These are phyloP conservation scores for Gamsiella multidivaricata DNA, from an alignment of 192 early-diverging fungal species.

Conservation along the genomic window DNA sequence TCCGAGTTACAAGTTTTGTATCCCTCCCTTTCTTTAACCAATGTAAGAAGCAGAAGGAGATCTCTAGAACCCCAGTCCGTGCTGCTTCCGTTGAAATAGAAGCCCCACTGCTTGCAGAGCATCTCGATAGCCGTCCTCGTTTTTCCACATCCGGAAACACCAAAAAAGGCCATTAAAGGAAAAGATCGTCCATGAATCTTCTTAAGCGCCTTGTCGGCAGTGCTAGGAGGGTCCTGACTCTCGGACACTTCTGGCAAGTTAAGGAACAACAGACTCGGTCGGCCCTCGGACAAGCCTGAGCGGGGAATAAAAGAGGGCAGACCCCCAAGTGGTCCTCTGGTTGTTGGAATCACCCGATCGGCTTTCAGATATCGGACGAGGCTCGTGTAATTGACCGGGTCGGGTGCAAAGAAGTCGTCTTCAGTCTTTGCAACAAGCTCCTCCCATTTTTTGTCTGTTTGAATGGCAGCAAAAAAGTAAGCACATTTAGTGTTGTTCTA, in stretches of 20 bases:
- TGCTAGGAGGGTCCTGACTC: slow-evolving; percentile 23
- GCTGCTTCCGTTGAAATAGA: slow-evolving; percentile 31
- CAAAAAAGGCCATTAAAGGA: slow-evolving; percentile 15
- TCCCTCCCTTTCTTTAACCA: slow-evolving; percentile 5
- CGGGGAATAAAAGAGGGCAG: slow-evolving; percentile 13
- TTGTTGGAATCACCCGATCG: slow-evolving; percentile 15
- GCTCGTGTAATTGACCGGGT: background rate
- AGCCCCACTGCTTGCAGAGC: slow-evolving; percentile 37
- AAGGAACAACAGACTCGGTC: slow-evolving; percentile 34
- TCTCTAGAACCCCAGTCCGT: slow-evolving; percentile 23
- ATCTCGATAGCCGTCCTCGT: slow-evolving; percentile 33
- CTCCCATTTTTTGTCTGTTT: slow-evolving; percentile 11
- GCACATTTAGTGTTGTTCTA: background rate
- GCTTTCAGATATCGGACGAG: slow-evolving; percentile 14
- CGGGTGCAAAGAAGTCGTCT: slow-evolving; percentile 13
- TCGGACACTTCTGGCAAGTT: slow-evolving; percentile 24
- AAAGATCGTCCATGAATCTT: slow-evolving; percentile 11
- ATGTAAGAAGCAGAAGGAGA: slow-evolving; percentile 8
- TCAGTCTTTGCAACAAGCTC: slow-evolving; percentile 11
- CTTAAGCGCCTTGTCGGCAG: slow-evolving; percentile 21
- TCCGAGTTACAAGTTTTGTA: background rate
- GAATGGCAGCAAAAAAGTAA: background rate
- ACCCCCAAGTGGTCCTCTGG: slow-evolving; percentile 12
- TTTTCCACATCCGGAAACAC: slow-evolving; percentile 41
- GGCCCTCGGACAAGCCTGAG: background rate